Conservation (phyloP, 1,284 basidiomycete genomes). For the Puccinia triticina region DNA sequence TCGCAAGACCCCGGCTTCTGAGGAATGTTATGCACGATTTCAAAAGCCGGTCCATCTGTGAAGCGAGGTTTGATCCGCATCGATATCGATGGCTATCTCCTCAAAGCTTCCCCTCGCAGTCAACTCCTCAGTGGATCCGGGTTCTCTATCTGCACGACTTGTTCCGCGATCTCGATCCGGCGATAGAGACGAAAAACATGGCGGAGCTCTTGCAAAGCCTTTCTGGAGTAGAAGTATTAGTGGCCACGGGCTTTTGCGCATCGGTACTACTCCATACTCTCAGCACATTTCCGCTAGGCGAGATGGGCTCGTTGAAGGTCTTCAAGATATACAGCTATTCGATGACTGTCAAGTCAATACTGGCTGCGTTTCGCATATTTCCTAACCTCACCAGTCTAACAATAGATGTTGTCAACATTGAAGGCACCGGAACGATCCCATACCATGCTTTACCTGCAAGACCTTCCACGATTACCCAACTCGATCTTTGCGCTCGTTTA, state of each 20-base stretch:
- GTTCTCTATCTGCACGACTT: constrained; percentile 39
- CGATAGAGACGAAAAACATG: constrained; percentile 13
- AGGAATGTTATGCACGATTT: constrained; percentile 31
- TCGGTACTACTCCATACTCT: constrained; percentile 41
- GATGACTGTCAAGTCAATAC: constrained; percentile 8
- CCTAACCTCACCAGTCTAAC: constrained; percentile 36
- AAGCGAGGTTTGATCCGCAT: background rate
- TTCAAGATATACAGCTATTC: constrained; percentile 28
- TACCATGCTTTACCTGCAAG: constrained; percentile 2
- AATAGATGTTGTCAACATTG: constrained; percentile 33
- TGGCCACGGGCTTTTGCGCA: constrained; percentile 32
- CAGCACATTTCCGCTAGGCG: background rate
- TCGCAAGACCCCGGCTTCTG: constrained; percentile 14
- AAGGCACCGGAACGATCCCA: background rate
- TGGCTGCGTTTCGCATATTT: constrained; percentile 22
- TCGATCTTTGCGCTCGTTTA: constrained; percentile 32
- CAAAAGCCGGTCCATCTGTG: background rate
- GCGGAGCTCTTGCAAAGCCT: constrained; percentile 1
- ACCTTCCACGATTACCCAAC: constrained; percentile 10
- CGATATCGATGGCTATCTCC: constrained; percentile 29
- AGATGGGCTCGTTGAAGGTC: constrained; percentile 17
- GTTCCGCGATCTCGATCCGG: constrained; percentile 24
- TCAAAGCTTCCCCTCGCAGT: background rate
- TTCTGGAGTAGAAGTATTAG: constrained; percentile 31
- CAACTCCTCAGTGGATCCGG: constrained; percentile 16